A percentile compares a stretch with the other conserved stretches of the same genome.
These are phyloP conservation scores for Pelagomonas calceolata DNA, from an alignment of 108 stramenopile species.

Conservation along the genomic window DNA sequence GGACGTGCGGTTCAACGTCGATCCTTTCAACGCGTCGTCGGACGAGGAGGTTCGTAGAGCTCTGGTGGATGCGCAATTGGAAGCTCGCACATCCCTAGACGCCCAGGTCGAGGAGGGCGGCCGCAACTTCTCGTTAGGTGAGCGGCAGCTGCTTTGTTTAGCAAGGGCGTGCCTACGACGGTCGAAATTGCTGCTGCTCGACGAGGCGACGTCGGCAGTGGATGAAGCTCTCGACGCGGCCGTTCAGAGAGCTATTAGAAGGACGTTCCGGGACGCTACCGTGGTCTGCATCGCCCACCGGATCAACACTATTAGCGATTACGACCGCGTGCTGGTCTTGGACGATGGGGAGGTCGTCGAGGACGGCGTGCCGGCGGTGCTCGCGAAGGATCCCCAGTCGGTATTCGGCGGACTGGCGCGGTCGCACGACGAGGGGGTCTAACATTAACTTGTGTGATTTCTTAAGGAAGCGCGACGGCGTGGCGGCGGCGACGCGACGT, in stretches of 20 bases:
- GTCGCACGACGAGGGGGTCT: neutral
- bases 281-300: conserved; percentile 84
- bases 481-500: too few species aligned
- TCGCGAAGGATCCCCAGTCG: conserved; percentile 31
- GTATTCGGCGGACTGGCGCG: neutral
- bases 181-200: conserved; percentile 69
- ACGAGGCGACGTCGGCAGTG: conserved; percentile 81
- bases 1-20: conserved; percentile 75
- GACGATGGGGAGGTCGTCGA: conserved; percentile 68
- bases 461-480: too few species aligned
- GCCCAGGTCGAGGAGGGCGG: conserved; percentile 73
- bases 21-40: conserved; percentile 62
- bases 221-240: conserved; percentile 78
- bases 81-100: conserved; percentile 5
- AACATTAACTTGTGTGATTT: too few species aligned
- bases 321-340: conserved; percentile 81
- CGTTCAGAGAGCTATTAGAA: conserved; percentile 68
- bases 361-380: conserved; percentile 38
- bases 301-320: conserved; percentile 87
- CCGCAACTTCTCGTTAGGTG: conserved; percentile 78
- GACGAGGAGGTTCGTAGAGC: conserved; percentile 55
- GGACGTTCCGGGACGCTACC: conserved; percentile 57
- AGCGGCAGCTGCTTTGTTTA: conserved; percentile 88
- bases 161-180: conserved; percentile 73
- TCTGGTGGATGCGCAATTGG: conserved; percentile 29